Evolutionary conservation across 768 basidiomycete species (phyloP).

Genomic region (Calocybe indica): DNA sequence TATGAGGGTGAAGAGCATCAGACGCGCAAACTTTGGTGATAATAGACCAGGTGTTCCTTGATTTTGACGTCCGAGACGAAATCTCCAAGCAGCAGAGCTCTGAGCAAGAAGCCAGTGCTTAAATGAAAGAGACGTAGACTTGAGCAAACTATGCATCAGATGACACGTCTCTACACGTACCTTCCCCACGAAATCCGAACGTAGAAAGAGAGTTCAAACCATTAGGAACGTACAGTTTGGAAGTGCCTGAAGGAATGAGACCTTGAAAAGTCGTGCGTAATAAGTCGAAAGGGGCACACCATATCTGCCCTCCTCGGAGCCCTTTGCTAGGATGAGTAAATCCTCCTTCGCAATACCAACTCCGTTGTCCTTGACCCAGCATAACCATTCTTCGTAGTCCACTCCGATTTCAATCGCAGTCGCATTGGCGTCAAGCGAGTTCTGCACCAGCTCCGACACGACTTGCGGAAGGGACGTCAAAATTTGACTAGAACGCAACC

Average conservation of each 20-base stretch:
- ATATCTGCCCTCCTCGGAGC: slow-evolving; percentile 54
- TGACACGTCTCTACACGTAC: slow-evolving; percentile 26
- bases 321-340: slow-evolving; percentile 47
- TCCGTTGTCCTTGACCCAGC: slow-evolving; percentile 87
- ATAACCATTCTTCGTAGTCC: slow-evolving; percentile 71
- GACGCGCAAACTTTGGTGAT: slow-evolving; percentile 59
- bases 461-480: slow-evolving; percentile 78
- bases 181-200: slow-evolving; percentile 95
- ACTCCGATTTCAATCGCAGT: slow-evolving; percentile 64
- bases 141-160: background rate
- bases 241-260: slow-evolving; percentile 47
- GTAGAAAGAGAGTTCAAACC: slow-evolving; percentile 49
- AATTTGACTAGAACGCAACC: slow-evolving; percentile 78
- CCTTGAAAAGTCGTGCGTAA: background rate
- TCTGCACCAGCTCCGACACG: slow-evolving; percentile 83
- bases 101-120: slow-evolving; percentile 81
- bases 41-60: slow-evolving; percentile 65
- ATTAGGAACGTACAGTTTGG: slow-evolving; percentile 55
- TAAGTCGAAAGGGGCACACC: slow-evolving; percentile 37
- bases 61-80: slow-evolving; percentile 61
- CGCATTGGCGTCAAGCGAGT: slow-evolving; percentile 80
- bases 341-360: slow-evolving; percentile 62
- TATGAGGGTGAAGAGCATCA: no score
- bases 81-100: slow-evolving; percentile 80
- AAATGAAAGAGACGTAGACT: background rate